Evolutionary conservation across 768 basidiomycete species (phyloP).

Genomic region (Leccinum obscurum): DNA sequence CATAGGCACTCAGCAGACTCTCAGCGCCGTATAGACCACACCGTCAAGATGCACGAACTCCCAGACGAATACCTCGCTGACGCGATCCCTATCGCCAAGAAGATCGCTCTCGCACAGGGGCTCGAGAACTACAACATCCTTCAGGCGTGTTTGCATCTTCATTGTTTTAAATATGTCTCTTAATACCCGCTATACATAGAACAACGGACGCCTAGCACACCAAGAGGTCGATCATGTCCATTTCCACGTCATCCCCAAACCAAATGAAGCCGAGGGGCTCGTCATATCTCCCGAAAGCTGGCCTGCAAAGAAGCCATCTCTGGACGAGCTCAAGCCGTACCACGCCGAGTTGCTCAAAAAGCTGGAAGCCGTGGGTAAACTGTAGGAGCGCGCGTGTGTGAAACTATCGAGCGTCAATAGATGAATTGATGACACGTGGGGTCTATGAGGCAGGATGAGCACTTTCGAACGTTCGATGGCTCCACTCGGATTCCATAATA

Average conservation of each 20-base stretch:
- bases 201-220: conserved; percentile 66
- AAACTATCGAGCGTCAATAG: neutral
- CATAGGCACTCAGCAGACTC: too few species aligned
- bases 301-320: conserved; percentile 34
- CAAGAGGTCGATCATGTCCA: conserved; percentile 85
- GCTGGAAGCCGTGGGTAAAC: conserved; percentile 17
- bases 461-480: neutral
- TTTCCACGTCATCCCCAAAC: conserved; percentile 95
- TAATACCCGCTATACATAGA: conserved; percentile 37
- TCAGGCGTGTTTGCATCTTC: conserved; percentile 40
- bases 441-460: neutral
- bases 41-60: conserved; percentile 81
- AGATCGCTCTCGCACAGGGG: conserved; percentile 77
- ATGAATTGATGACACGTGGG: neutral
- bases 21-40: conserved; percentile 62
- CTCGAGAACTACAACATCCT: conserved; percentile 85
- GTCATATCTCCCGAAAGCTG: conserved; percentile 58
- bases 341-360: conserved; percentile 20
- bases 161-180: neutral
- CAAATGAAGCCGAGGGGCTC: conserved; percentile 68
- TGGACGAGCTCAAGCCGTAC: conserved; percentile 27
- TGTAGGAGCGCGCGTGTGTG: conserved; percentile 11
- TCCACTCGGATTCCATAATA: neutral
- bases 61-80: conserved; percentile 85
- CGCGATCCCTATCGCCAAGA: conserved; percentile 79